phyloP scores from a whole-genome alignment of 768 basidiomycete genomes.

The Trametes coccinea region DNA sequence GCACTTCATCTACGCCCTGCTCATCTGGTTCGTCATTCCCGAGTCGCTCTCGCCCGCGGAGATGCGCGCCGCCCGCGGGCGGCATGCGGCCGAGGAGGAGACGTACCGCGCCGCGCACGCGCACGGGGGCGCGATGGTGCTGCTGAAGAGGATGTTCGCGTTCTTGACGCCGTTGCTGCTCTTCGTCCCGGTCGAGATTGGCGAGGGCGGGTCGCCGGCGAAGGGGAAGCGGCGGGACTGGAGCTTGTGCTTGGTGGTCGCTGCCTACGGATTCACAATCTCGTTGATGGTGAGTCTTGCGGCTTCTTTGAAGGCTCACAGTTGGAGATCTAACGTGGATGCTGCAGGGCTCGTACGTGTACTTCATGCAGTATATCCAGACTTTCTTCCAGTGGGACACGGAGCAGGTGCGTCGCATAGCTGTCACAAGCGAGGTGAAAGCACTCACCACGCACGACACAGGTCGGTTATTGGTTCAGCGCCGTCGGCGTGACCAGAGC shows the following conservation, averaged over 20 bases:
- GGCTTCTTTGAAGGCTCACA: neutral
- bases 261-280: slow-evolving; percentile 48
- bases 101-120: slow-evolving; percentile 26
- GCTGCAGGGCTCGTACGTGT: slow-evolving; percentile 53
- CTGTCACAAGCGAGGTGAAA: neutral
- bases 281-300: slow-evolving; percentile 47
- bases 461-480: slow-evolving; percentile 79
- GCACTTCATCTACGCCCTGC: slow-evolving; percentile 49
- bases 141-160: slow-evolving; percentile 48
- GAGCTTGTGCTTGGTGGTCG: slow-evolving; percentile 59
- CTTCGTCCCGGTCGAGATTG: slow-evolving; percentile 47
- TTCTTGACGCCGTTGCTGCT: slow-evolving; percentile 75
- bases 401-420: slow-evolving; percentile 50
- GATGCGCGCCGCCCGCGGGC: slow-evolving; percentile 42
- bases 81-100: slow-evolving; percentile 39
- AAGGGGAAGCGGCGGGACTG: slow-evolving; percentile 54
- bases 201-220: slow-evolving; percentile 38
- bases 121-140: slow-evolving; percentile 22
- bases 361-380: slow-evolving; percentile 67
- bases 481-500: slow-evolving; percentile 55
- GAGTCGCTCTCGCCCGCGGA: slow-evolving; percentile 67
- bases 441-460: neutral
- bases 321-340: neutral
- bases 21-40: slow-evolving; percentile 65
- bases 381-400: slow-evolving; percentile 65